Conservation (phyloP, 1,139 yeast species). For the Yamadazyma friedrichii region DNA sequence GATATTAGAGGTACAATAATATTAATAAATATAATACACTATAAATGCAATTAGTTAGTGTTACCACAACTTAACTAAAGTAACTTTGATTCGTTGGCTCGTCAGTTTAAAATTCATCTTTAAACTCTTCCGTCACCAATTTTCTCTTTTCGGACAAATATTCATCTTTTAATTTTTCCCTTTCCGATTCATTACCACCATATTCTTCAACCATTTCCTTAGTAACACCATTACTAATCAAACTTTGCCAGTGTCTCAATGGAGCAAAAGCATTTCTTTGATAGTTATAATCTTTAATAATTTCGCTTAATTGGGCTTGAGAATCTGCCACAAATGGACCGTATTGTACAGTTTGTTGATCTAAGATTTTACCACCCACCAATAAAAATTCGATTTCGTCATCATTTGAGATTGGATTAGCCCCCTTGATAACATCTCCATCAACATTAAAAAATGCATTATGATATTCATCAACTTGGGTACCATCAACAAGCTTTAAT, state of each 20-base stretch:
- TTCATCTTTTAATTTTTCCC: constrained; percentile 29
- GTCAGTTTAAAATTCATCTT: constrained; percentile 18
- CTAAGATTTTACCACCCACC: constrained; percentile 73
- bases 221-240: constrained; percentile 62
- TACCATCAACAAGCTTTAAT: constrained; percentile 46
- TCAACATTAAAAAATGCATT: constrained; percentile 66
- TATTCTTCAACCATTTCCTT: constrained; percentile 43
- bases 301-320: constrained; percentile 60
- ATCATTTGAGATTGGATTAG: constrained; percentile 34
- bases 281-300: constrained; percentile 67
- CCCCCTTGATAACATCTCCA: constrained; percentile 57
- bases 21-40: too few species aligned
- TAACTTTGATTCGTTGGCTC: too few species aligned
- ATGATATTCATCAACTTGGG: constrained; percentile 44
- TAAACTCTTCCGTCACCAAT: constrained; percentile 10
- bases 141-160: constrained; percentile 21
- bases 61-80: too few species aligned
- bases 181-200: constrained; percentile 32
- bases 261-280: constrained; percentile 75
- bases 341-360: constrained; percentile 80
- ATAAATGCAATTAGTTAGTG: too few species aligned
- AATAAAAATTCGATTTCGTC: constrained; percentile 57
- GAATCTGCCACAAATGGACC: constrained; percentile 87
- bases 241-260: constrained; percentile 64
- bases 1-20: too few species aligned